These are phyloP conservation scores for Kwoniella dejecticola DNA, from an alignment of 768 basidiomycete species.

Conservation along the genomic window DNA sequence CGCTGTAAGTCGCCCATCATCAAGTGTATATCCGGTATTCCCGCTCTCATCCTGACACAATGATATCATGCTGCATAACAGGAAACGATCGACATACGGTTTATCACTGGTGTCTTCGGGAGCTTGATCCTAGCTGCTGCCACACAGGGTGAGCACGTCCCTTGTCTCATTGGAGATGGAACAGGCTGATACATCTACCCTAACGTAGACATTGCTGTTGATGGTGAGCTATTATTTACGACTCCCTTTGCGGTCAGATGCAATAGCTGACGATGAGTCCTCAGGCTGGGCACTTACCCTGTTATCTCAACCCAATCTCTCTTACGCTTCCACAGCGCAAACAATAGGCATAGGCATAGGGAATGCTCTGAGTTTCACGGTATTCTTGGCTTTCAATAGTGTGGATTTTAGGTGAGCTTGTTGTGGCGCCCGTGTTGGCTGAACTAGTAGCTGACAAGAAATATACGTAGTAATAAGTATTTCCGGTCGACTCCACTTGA, in stretches of 20 bases:
- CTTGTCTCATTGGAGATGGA: too few species aligned
- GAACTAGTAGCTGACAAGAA: conserved; percentile 16
- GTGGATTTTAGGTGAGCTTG: conserved; percentile 76
- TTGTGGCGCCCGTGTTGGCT: not conserved
- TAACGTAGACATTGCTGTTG: conserved; percentile 98
- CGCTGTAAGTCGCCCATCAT: conserved; percentile 61
- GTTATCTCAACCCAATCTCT: conserved; percentile 87
- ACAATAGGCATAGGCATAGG: conserved; percentile 96
- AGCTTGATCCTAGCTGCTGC: conserved; percentile 91
- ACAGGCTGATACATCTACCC: too few species aligned
- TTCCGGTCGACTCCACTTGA: conserved; percentile 57
- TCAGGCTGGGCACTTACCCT: conserved; percentile 60
- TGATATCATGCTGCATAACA: conserved; percentile 51
- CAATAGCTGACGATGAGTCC: too few species aligned
- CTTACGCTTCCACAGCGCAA: conserved; percentile 97
- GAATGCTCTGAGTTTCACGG: conserved; percentile 93
- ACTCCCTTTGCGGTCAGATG: too few species aligned
- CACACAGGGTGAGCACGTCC: conserved; percentile 73
- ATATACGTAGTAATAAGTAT: conserved; percentile 57
- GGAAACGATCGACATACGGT: conserved; percentile 77
- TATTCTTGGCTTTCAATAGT: conserved; percentile 95
- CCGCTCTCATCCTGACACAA: too few species aligned
- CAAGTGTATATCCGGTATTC: too few species aligned
- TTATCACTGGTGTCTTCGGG: conserved; percentile 82
- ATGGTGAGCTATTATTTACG: conserved; percentile 61